These are phyloP conservation scores for Aspergillus udagawae DNA, from an alignment of 2,329 filamentous ascomycete species.

Conservation along the genomic window DNA sequence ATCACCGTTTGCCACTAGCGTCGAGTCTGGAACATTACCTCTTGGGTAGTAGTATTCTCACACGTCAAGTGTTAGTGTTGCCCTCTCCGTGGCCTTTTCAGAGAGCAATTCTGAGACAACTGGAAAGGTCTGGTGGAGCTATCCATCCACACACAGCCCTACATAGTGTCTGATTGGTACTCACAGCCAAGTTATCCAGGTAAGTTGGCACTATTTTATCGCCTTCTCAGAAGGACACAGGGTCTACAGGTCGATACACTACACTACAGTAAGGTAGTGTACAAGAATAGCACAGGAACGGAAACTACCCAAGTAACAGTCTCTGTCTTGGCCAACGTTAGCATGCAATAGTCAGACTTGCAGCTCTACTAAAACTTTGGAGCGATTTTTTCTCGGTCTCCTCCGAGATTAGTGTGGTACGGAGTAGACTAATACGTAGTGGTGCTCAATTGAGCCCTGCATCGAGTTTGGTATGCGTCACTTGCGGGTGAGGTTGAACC, in stretches of 20 bases:
- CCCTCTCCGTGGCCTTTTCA: neutral
- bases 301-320: too few species aligned
- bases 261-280: neutral
- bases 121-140: neutral
- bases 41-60: too few species aligned
- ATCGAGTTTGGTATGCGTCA: too few species aligned
- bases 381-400: neutral
- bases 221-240: too few species aligned
- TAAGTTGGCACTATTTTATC: neutral
- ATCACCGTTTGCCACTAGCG: conserved; percentile 2
- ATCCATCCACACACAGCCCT: neutral
- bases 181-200: too few species aligned
- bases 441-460: too few species aligned
- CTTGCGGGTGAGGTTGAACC: neutral
- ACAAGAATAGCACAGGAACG: neutral
- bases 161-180: neutral
- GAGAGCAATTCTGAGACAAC: conserved; percentile 4
- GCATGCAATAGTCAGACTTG: too few species aligned
- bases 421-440: too few species aligned
- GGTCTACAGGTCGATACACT: neutral
- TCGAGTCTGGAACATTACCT: conserved; percentile 12
- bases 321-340: neutral
- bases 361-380: neutral
- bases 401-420: too few species aligned
- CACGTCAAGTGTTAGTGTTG: neutral